Base-by-base conservation (phyloP, 1,139 yeast genomes). In the Zygotorulaspora mrakii region DNA sequence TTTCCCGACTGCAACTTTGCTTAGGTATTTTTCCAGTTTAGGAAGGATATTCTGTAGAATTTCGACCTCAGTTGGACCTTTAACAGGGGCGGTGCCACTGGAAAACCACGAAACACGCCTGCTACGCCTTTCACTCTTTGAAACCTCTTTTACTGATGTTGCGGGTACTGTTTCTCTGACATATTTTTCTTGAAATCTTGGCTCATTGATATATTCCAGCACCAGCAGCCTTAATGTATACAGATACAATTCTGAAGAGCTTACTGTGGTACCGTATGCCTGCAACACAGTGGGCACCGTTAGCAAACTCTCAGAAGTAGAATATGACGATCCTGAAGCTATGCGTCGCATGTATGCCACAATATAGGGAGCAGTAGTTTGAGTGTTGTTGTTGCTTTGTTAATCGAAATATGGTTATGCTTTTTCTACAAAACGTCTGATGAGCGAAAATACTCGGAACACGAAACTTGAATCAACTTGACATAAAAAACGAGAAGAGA, bases 121-220 rank as follows among this genome's bases (percentile, higher is more conserved):
- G 17, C 29, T 39, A 26, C 34, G 35, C n/a, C 14, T 28, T 13
- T 33, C 37, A 39, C 27, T 23, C 54, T 42, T 41, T 16, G 38
- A 25, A 16, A 47, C 51, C 5, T 43, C 35, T 1, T 37, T 35
- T 24, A 34, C 36, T 3, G 32, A 31, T 2, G 42, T 32, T n/a
- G 26, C 25, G 5, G 38, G 31, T 4, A 28, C 34, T 9, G 34
- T 28, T 22, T 35, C 37, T 14, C 36, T 38, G n/a, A 40, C 37
- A 25, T 33, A 43, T 16, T 42, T 22, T 16, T 43, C 49, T 37
- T 70, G 59, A 60, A 78, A 79, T 23, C 84, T 59, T 3, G 80
- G 81, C 54, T 78, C 83, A 46, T 72, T 75, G 42, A 71, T 63
- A 52, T 79, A 77, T 45, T 77, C 81, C 11, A 78, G 58, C n/a